Base-by-base conservation (phyloP, 164 flowering plant species). In the Berberis vulgaris region DNA sequence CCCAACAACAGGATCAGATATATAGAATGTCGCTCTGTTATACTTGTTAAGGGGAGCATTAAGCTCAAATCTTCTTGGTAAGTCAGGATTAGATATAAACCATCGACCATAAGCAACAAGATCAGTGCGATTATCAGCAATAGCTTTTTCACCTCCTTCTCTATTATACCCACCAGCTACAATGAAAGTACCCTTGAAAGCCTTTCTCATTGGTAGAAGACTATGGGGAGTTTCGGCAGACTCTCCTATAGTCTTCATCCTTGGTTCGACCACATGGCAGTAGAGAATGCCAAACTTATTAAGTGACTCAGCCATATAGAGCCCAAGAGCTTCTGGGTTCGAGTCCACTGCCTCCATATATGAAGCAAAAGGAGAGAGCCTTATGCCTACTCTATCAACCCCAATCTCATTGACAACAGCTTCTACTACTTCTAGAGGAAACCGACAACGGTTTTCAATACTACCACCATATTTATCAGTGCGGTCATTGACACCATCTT, bases 381-480 rank as follows among this genome's bases (percentile, higher is more conserved):
- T 26, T 26, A 39, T 73, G 42, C 87, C 90, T 50, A 85, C 84
- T 66, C 60, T 80, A 4, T 79, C 84, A 8, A 76, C 74, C 40
- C 87, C 89, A 26, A 85, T 80, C 71, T 83, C 89, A 41, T 85
- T 63, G 6, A 56, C 72, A 10, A 83, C 47, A 1, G 86, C 87
- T 65, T 80, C 83, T 11, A 79, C 83, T 2, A 85, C 55, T 62
- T 85, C 87, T 40, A 81, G 52, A 9, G 84, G 61, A 43, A 85
- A 81, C 7, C 83, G 73, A 61, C 83, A 81, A 2, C 83, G 81
- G 52, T 82, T 85, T 58, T 83, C 83, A 38, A 81, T 62, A 13
- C 76, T 73, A 41, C 90, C 84, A 4, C 90, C 90, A 63, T 85
- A 85, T 64, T 77, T 39, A 44, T 85, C 86, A 1, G 78, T 79